Evolutionary conservation across 495 filamentous ascomycete genomes (phyloP).

Genomic region (Articulospora tetracladia): DNA sequence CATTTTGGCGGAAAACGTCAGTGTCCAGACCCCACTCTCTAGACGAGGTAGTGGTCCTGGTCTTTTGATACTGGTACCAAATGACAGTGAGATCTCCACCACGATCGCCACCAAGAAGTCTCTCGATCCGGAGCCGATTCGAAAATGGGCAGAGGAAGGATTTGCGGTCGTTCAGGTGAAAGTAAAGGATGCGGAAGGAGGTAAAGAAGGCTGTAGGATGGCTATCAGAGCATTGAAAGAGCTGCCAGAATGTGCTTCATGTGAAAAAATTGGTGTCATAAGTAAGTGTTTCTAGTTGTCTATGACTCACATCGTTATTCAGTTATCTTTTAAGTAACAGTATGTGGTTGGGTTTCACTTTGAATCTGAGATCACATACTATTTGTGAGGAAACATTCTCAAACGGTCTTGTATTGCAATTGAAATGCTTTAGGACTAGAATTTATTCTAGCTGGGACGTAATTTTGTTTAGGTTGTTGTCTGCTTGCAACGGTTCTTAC

Average conservation of each 20-base stretch:
- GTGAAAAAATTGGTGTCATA: constrained; percentile 17
- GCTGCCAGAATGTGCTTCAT: constrained; percentile 14
- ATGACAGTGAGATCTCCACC: constrained; percentile 3
- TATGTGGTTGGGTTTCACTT: too few species aligned
- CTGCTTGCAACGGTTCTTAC: too few species aligned
- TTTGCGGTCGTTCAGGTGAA: constrained; percentile 45
- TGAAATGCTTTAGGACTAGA: too few species aligned
- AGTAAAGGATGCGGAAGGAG: neutral
- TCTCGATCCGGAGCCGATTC: constrained; percentile 36
- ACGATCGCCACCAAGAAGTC: neutral
- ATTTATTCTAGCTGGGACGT: too few species aligned
- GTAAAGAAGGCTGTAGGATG: constrained; percentile 7
- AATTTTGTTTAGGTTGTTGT: too few species aligned
- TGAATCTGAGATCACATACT: too few species aligned
- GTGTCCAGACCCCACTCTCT: constrained; percentile 21
- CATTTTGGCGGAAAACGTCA: neutral
- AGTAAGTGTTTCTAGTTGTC: neutral
- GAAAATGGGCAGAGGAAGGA: constrained; percentile 61
- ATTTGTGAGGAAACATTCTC: too few species aligned
- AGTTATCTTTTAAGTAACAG: too few species aligned
- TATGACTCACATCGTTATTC: too few species aligned
- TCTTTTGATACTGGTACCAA: constrained; percentile 24
- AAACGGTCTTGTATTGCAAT: too few species aligned
- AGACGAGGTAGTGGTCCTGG: constrained; percentile 27
- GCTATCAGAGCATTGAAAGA: constrained; percentile 15